Conservation (phyloP, 2,329 filamentous ascomycete species). For the Colletotrichum sp. region DNA sequence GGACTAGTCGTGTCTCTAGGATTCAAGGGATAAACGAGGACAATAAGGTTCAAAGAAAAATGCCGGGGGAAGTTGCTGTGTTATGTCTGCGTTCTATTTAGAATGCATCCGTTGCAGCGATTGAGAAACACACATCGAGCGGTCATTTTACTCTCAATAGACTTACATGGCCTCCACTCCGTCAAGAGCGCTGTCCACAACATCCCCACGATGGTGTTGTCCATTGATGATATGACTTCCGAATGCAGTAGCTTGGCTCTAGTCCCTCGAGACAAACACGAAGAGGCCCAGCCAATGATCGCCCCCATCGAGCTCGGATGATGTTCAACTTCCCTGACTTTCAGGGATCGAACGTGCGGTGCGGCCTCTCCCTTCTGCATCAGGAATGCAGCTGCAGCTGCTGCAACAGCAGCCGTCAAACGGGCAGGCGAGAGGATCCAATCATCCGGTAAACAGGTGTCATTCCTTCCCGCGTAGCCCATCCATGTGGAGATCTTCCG, state of each 20-base stretch:
- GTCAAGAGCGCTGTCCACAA: background rate
- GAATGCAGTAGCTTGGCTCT: background rate
- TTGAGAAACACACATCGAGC: rapidly evolving
- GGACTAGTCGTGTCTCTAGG: background rate
- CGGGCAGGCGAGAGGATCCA: background rate
- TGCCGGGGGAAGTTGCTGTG: too few relatives aligned
- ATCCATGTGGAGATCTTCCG: slow-evolving; percentile 14
- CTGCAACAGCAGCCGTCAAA: background rate
- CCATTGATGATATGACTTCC: background rate
- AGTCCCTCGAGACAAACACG: background rate
- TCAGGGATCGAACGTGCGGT: background rate
- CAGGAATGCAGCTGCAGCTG: background rate
- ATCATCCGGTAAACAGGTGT: background rate
- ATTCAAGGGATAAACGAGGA: too few relatives aligned
- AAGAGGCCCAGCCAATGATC: background rate
- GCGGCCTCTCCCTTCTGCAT: background rate
- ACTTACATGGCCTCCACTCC: background rate
- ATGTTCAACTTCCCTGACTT: background rate
- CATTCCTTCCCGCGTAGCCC: background rate
- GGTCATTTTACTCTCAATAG: background rate
- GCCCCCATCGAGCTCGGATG: background rate
- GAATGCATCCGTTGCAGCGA: background rate
- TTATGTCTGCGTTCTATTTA: too few relatives aligned
- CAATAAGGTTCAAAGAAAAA: rapidly evolving
- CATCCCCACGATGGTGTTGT: background rate